phyloP scores from a whole-genome alignment of 805 yeast genomes.

The Hanseniaspora singularis region DNA sequence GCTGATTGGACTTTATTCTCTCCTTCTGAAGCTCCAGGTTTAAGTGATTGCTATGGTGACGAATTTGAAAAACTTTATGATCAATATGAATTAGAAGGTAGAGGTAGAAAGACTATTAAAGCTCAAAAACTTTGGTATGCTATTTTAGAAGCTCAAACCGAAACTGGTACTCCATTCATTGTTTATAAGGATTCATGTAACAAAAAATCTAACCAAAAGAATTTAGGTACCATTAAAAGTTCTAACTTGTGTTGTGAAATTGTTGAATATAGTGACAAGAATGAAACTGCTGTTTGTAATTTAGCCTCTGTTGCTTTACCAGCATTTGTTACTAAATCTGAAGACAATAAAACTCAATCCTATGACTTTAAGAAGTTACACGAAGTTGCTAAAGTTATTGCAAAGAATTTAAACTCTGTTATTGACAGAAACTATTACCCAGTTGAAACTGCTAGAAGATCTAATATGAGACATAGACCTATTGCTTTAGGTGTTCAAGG shows the following conservation, averaged over 20 bases:
- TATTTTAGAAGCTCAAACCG: conserved; percentile 83
- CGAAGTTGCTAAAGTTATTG: conserved; percentile 60
- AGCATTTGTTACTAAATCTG: conserved; percentile 45
- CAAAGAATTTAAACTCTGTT: conserved; percentile 65
- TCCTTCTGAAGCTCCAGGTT: conserved; percentile 79
- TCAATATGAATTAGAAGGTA: conserved; percentile 58
- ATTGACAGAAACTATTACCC: conserved; percentile 85
- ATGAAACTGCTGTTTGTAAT: conserved; percentile 92
- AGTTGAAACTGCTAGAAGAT: conserved; percentile 55
- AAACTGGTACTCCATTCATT: conserved; percentile 94
- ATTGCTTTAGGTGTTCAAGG: conserved; percentile 98
- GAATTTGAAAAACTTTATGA: conserved; percentile 64
- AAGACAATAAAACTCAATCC: conserved; percentile 34
- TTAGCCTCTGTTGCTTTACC: conserved; percentile 87
- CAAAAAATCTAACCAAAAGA: conserved; percentile 76
- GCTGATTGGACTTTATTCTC: conserved; percentile 83
- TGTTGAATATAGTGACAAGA: conserved; percentile 81
- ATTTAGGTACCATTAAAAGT: conserved; percentile 82
- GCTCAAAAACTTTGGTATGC: conserved; percentile 90
- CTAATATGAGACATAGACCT: conserved; percentile 80
- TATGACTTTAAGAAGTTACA: conserved; percentile 71
- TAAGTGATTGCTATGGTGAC: conserved; percentile 71
- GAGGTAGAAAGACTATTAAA: conserved; percentile 50
- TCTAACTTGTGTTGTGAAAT: conserved; percentile 92
- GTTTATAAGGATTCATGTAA: conserved; percentile 89